A percentile compares a stretch with the other conserved stretches of the same genome.
Evolutionary conservation across 192 early-diverging fungal genomes (phyloP).

Genomic region (Coemansia sp.): DNA sequence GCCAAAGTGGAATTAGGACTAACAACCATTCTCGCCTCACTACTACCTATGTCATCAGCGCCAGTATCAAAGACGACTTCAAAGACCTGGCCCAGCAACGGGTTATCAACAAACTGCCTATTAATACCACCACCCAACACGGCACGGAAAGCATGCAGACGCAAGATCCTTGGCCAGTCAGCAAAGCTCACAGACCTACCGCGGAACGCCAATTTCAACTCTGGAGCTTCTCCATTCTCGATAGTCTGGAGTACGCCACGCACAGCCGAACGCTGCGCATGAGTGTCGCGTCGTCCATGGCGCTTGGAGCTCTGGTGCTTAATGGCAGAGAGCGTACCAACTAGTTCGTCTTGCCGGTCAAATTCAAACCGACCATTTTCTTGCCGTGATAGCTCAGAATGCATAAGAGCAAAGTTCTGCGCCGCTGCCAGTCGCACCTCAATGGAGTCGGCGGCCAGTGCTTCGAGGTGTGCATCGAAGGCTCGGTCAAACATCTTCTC

Average conservation of each 20-base stretch:
- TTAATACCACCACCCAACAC: conserved; percentile 45
- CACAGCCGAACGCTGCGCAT: conserved; percentile 63
- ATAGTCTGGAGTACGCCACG: conserved; percentile 69
- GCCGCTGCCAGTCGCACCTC: conserved; percentile 70
- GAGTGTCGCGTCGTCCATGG: conserved; percentile 61
- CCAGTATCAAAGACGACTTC: conserved; percentile 29
- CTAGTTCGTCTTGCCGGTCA: conserved; percentile 62
- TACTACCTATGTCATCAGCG: neutral
- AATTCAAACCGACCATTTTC: conserved; percentile 38
- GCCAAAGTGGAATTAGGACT: conserved; percentile 37
- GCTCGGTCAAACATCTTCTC: conserved; percentile 32
- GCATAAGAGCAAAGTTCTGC: conserved; percentile 75
- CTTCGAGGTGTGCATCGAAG: conserved; percentile 51
- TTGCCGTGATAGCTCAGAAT: conserved; percentile 56
- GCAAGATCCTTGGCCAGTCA: conserved; percentile 59
- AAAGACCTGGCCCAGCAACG: conserved; percentile 57
- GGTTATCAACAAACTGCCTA: conserved; percentile 53
- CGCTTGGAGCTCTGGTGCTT: conserved; percentile 62
- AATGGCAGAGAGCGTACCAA: conserved; percentile 59
- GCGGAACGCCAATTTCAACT: conserved; percentile 57
- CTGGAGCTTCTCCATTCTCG: conserved; percentile 58
- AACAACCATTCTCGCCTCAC: conserved; percentile 28
- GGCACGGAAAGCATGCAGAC: conserved; percentile 39
- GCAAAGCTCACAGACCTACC: conserved; percentile 57
- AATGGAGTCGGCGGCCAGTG: conserved; percentile 61